phyloP scores from a whole-genome alignment of 2,329 filamentous ascomycete species.

The Colletotrichum lini region DNA sequence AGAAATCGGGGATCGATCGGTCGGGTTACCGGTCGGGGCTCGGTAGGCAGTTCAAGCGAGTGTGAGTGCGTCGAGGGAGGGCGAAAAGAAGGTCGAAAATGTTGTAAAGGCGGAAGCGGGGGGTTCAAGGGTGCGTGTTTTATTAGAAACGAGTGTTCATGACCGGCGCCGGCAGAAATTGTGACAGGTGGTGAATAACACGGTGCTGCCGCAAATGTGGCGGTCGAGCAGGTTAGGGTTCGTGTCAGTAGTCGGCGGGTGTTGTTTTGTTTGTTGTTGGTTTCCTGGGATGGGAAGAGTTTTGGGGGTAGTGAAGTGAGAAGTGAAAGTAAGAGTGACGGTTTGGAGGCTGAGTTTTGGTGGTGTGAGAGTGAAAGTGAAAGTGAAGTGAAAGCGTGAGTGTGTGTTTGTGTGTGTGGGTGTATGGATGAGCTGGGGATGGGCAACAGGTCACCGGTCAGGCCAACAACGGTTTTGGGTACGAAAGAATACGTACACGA shows the following conservation, averaged over 20 bases:
- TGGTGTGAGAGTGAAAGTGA: conserved; percentile 10
- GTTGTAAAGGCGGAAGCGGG: background rate
- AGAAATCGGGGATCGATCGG: background rate
- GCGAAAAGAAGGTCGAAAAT: background rate
- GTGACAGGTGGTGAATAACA: background rate
- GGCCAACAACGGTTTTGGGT: background rate
- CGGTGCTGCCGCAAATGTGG: background rate
- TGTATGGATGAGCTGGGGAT: conserved; percentile 20
- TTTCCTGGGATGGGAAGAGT: background rate
- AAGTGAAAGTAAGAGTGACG: conserved; percentile 14
- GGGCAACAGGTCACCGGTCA: conserved; percentile 7
- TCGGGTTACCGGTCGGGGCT: background rate
- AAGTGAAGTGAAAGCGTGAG: too few species aligned
- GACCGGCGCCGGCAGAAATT: background rate
- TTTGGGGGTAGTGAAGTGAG: background rate
- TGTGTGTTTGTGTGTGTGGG: too few species aligned
- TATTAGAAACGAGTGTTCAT: conserved; percentile 31
- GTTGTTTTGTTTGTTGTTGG: background rate
- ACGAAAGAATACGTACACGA: too few species aligned
- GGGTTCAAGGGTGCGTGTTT: background rate
- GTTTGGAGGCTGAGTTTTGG: background rate
- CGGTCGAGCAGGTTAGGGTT: background rate
- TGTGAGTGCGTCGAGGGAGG: conserved; percentile 11
- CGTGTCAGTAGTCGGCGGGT: conserved; percentile 5
- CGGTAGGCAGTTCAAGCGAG: conserved; percentile 1